Conservation (phyloP, 805 yeast species). For the Nakazawaea holstii region DNA sequence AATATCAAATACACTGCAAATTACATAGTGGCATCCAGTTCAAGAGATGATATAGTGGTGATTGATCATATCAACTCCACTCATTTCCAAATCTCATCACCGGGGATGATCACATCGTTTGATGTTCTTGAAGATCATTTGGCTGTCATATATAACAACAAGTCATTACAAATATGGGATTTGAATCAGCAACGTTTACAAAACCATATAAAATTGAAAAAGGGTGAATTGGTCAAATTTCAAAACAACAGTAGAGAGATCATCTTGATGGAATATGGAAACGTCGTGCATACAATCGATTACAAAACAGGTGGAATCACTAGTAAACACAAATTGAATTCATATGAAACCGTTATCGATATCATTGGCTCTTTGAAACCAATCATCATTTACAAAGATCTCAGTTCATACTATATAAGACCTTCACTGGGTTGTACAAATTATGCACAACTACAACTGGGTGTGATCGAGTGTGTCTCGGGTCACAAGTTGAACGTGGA, state of each 20-base stretch:
- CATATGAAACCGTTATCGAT: background rate
- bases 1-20: background rate
- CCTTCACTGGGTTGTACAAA: background rate
- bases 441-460: background rate
- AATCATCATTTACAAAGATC: background rate
- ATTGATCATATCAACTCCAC: constrained; percentile 3
- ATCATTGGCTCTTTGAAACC: background rate
- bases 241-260: background rate
- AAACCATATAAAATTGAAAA: background rate
- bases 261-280: background rate
- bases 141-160: background rate
- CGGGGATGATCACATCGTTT: background rate
- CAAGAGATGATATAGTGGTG: background rate
- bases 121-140: background rate
- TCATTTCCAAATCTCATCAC: background rate
- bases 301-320: background rate
- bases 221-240: background rate
- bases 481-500: no score
- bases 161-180: background rate
- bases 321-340: background rate
- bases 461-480: background rate
- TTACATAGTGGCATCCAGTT: background rate
- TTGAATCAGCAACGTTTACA: background rate
- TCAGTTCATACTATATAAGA: background rate
- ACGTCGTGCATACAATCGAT: background rate